Conservation (phyloP, 2,329 filamentous ascomycete genomes). For the Coniella vitis region DNA sequence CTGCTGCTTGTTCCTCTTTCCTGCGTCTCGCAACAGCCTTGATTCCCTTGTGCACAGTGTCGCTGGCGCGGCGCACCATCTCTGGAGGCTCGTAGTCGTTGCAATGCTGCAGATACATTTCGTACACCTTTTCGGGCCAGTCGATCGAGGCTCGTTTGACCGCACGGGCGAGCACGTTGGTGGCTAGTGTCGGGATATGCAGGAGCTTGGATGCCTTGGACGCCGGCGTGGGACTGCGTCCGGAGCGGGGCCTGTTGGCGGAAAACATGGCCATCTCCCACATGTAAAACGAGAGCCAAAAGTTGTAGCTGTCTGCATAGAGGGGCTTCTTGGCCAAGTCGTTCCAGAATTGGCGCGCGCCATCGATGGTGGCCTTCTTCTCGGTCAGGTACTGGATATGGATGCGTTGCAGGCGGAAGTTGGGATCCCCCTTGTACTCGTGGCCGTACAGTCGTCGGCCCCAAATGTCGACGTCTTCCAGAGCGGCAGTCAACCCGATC, state of each 20-base stretch:
- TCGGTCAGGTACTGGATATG: constrained; percentile 88
- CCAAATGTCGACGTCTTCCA: constrained; percentile 79
- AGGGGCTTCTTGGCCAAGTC: constrained; percentile 57
- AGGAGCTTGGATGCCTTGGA: constrained; percentile 23
- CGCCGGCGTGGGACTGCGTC: constrained; percentile 46
- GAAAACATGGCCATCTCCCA: constrained; percentile 73
- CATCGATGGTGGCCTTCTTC: constrained; percentile 68
- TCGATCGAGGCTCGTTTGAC: constrained; percentile 57
- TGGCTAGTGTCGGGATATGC: constrained; percentile 66
- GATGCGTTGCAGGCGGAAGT: constrained; percentile 83
- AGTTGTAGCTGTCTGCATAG: constrained; percentile 74
- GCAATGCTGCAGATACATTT: constrained; percentile 71
- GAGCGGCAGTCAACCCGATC: constrained; percentile 75
- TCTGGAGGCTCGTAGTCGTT: constrained; percentile 82
- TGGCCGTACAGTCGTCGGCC: constrained; percentile 67
- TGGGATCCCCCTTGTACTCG: constrained; percentile 76
- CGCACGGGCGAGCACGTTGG: constrained; percentile 68
- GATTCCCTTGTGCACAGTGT: constrained; percentile 63
- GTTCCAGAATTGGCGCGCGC: constrained; percentile 72
- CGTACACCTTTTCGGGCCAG: constrained; percentile 69
- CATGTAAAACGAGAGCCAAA: constrained; percentile 87
- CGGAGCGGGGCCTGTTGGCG: constrained; percentile 38
- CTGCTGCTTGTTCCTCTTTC: constrained; percentile 57
- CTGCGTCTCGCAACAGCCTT: constrained; percentile 58
- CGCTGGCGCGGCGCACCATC: constrained; percentile 65